A percentile compares a stretch with the other conserved stretches of the same genome.
Conservation (phyloP, 352 stramenopile species). For the Globisporangium cederbergense region DNA sequence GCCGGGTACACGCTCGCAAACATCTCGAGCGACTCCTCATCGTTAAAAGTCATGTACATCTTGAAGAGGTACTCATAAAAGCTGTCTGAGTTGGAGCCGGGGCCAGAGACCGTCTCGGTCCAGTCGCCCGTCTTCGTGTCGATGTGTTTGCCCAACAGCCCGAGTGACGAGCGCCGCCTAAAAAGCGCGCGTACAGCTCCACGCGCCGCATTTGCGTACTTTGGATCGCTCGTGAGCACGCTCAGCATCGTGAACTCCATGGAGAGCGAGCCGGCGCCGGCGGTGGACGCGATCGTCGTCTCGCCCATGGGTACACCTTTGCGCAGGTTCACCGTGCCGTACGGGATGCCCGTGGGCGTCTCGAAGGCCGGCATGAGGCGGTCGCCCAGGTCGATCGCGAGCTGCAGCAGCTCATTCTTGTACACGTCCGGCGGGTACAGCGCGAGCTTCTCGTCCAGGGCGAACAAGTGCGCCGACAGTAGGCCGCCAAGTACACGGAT, state of each 20-base stretch:
- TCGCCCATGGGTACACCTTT: constrained; percentile 87
- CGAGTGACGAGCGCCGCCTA: constrained; percentile 61
- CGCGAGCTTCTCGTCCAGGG: constrained; percentile 44
- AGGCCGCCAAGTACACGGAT: constrained; percentile 91
- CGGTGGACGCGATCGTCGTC: constrained; percentile 95
- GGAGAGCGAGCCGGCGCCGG: constrained; percentile 93
- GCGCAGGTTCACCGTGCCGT: constrained; percentile 95
- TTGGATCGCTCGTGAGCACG: constrained; percentile 59
- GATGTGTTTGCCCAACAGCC: constrained; percentile 96
- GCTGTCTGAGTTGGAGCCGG: constrained; percentile 94
- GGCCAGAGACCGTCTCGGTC: constrained; percentile 74
- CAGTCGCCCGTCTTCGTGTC: constrained; percentile 87
- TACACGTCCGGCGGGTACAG: constrained; percentile 80
- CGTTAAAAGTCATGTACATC: constrained; percentile 94
- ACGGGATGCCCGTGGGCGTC: constrained; percentile 95
- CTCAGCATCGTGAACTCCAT: constrained; percentile 98
- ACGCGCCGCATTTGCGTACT: constrained; percentile 66
- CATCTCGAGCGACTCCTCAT: constrained; percentile 92
- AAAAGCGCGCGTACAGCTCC: constrained; percentile 78
- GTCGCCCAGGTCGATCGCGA: constrained; percentile 95
- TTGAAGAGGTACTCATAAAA: constrained; percentile 99
- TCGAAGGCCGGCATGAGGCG: constrained; percentile 96
- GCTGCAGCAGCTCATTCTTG: constrained; percentile 87
- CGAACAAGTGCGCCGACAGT: constrained; percentile 87
- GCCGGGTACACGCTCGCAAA: constrained; percentile 70